Evolutionary conservation across 2,329 filamentous ascomycete species (phyloP).

Genomic region (Phialophora chinensis): DNA sequence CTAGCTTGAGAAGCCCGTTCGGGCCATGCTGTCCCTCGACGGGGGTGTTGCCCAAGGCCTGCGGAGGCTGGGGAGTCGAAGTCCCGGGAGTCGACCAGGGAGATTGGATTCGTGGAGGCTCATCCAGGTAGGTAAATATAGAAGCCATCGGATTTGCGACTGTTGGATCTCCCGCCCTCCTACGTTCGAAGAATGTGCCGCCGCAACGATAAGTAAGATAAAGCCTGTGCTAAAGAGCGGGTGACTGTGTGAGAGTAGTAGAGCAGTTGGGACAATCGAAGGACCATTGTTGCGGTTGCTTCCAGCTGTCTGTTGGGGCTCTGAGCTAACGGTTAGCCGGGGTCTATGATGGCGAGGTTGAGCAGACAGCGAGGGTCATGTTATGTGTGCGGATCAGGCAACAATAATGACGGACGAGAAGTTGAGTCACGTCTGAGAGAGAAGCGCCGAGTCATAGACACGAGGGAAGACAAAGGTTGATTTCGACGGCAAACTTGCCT

Average conservation of each 20-base stretch:
- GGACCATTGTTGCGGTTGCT: constrained; percentile 51
- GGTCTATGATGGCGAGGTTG: constrained; percentile 8
- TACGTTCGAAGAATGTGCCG: constrained; percentile 26
- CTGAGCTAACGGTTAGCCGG: not conserved
- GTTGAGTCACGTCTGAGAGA: constrained; percentile 1
- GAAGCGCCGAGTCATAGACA: not conserved
- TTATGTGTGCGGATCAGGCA: not conserved
- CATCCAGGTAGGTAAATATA: constrained; percentile 92
- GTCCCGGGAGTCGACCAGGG: constrained; percentile 75
- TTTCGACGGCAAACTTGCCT: not conserved
- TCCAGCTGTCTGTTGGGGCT: not conserved
- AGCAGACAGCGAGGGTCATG: constrained; percentile 12
- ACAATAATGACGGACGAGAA: not conserved
- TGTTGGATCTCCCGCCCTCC: constrained; percentile 8
- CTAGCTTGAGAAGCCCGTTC: constrained; percentile 72
- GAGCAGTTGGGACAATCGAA: constrained; percentile 54
- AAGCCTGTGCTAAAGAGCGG: constrained; percentile 48
- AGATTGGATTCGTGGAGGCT: constrained; percentile 85
- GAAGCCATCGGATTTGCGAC: constrained; percentile 69
- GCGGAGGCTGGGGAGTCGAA: constrained; percentile 47
- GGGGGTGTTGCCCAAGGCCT: constrained; percentile 40
- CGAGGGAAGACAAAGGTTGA: not conserved
- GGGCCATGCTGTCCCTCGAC: constrained; percentile 50
- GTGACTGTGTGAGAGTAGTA: constrained; percentile 59
- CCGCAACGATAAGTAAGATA: constrained; percentile 18